Evolutionary conservation across 2,329 filamentous ascomycete species (phyloP).

Genomic region (Verticillium nubilum): DNA sequence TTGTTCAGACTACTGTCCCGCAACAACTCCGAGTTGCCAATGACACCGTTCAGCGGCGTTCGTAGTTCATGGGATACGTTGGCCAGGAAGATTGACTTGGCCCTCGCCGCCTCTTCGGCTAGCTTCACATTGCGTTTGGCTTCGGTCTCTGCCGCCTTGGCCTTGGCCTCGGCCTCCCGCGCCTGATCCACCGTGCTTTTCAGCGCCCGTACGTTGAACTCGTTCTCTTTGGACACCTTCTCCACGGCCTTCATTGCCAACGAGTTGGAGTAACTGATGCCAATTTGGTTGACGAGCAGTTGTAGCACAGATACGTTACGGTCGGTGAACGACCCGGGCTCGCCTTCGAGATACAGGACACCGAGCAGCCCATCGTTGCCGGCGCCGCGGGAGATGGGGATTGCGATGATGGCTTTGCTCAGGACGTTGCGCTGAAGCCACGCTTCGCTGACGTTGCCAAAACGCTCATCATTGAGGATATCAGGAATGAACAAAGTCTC

Average conservation of each 20-base stretch:
- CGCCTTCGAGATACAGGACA: conserved; percentile 69
- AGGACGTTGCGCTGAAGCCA: conserved; percentile 65
- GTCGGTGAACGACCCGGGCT: conserved; percentile 72
- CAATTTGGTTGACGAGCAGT: conserved; percentile 73
- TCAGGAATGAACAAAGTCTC: conserved; percentile 72
- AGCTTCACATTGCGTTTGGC: conserved; percentile 75
- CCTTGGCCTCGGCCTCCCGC: conserved; percentile 67
- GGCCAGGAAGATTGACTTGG: conserved; percentile 75
- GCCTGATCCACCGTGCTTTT: conserved; percentile 69
- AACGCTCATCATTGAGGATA: conserved; percentile 68
- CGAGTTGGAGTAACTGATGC: conserved; percentile 65
- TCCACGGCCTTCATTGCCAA: conserved; percentile 65
- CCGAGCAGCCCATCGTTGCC: conserved; percentile 58
- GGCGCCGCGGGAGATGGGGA: conserved; percentile 70
- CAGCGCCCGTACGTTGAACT: conserved; percentile 72
- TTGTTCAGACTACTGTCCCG: conserved; percentile 68
- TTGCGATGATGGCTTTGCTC: conserved; percentile 72
- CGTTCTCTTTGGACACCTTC: conserved; percentile 72
- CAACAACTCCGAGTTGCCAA: conserved; percentile 81
- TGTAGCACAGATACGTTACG: conserved; percentile 62
- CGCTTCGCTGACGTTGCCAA: conserved; percentile 65
- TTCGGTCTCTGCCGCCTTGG: conserved; percentile 69
- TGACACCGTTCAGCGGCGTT: conserved; percentile 81
- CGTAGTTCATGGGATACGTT: conserved; percentile 78
- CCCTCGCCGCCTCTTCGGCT: conserved; percentile 77